phyloP scores from a whole-genome alignment of 805 yeast species.

The Allodekkera sacchari region DNA sequence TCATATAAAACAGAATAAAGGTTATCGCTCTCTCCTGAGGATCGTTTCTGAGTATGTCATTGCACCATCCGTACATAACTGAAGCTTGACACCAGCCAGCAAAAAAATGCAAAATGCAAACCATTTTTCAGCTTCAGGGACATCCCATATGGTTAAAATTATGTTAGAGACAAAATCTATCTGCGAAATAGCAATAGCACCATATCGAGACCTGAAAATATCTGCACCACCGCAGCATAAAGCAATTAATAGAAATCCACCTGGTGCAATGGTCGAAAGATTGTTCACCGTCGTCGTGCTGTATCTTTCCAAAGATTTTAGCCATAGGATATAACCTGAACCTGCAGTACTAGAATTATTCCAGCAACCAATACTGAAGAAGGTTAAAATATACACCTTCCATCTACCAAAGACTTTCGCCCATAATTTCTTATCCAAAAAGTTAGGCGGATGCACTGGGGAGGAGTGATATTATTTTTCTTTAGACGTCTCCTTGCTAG shows the following conservation, averaged over 20 bases:
- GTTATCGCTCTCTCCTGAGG: slow-evolving; percentile 47
- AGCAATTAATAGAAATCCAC: slow-evolving; percentile 44
- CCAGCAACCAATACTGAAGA: slow-evolving; percentile 54
- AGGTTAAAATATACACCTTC: slow-evolving; percentile 50
- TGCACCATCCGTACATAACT: slow-evolving; percentile 48
- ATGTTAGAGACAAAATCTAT: slow-evolving; percentile 45
- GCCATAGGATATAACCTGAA: slow-evolving; percentile 42
- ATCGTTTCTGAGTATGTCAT: slow-evolving; percentile 50
- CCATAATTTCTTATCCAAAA: no score
- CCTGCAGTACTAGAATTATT: slow-evolving; percentile 50
- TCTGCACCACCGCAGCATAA: slow-evolving; percentile 44
- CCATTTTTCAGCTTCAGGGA: slow-evolving; percentile 53
- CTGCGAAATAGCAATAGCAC: slow-evolving; percentile 44
- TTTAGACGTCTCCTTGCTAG: slow-evolving; percentile 38
- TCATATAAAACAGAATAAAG: slow-evolving; percentile 48
- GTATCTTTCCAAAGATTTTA: slow-evolving; percentile 1
- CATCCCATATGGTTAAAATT: slow-evolving; percentile 51
- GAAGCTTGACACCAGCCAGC: slow-evolving; percentile 61
- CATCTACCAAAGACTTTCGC: slow-evolving; percentile 42
- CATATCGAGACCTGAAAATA: slow-evolving; percentile 43
- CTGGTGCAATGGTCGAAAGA: slow-evolving; percentile 49
- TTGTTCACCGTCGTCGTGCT: slow-evolving; percentile 27
- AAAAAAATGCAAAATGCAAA: slow-evolving; percentile 53
- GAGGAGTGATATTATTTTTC: no score
- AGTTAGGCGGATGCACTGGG: no score